phyloP scores from a whole-genome alignment of 2,329 filamentous ascomycete genomes.

The Microcera coccophila region DNA sequence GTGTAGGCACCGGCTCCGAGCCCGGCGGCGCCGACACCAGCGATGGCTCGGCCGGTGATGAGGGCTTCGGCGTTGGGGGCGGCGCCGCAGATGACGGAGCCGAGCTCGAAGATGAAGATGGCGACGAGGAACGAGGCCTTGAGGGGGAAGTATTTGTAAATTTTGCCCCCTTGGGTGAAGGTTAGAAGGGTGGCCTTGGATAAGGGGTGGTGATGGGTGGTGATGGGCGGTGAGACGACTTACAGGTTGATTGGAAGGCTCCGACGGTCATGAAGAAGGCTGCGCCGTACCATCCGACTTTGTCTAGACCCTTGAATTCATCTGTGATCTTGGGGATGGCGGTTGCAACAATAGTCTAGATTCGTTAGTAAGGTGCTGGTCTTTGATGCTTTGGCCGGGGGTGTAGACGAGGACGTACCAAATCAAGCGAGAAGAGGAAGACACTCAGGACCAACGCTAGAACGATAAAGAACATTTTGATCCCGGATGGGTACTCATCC shows the following conservation, averaged over 20 bases:
- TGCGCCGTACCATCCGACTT: slow-evolving; percentile 58
- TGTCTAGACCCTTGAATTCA: slow-evolving; percentile 48
- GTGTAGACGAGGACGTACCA: no score
- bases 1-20: slow-evolving; percentile 47
- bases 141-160: slow-evolving; percentile 50
- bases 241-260: slow-evolving; percentile 42
- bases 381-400: no score
- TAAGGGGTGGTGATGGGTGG: slow-evolving; percentile 1
- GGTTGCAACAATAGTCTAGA: slow-evolving; percentile 53
- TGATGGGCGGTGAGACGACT: slow-evolving; percentile 14
- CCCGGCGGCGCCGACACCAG: slow-evolving; percentile 46
- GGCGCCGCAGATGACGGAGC: slow-evolving; percentile 49
- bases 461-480: slow-evolving; percentile 41
- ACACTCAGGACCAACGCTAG: slow-evolving; percentile 45
- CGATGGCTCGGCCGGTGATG: slow-evolving; percentile 50
- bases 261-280: slow-evolving; percentile 50
- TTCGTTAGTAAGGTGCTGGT: background rate
- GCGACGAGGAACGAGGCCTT: slow-evolving; percentile 46
- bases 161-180: slow-evolving; percentile 42
- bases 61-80: slow-evolving; percentile 44
- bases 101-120: slow-evolving; percentile 52
- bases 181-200: slow-evolving; percentile 16
- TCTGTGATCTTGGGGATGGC: slow-evolving; percentile 55
- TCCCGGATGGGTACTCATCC: slow-evolving; percentile 38
- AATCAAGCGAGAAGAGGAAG: slow-evolving; percentile 49